Evolutionary conservation across 148 eudicot genomes (phyloP), one percentile per base, ranked within the genome.

Genomic region (Silene conica): DNA sequence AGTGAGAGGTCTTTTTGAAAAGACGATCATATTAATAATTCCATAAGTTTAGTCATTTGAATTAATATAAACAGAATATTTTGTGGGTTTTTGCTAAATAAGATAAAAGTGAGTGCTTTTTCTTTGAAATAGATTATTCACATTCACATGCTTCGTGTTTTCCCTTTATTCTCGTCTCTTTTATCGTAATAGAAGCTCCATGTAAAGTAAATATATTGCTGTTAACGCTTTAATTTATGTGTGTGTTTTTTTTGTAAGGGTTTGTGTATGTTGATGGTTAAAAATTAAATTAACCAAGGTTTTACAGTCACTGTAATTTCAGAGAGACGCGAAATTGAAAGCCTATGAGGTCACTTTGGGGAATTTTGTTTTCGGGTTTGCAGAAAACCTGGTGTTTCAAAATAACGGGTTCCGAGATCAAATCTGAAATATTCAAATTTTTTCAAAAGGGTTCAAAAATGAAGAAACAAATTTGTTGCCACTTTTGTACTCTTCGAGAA

Each of bases 51-150:
- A 38, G 8, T 38, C 43, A 22, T 3, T 38, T 59, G 13, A 45
- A 45, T 43, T 16, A 55, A 56, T 63, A 5, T 66, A 6, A 65
- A 34, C 11, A 31, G 5, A 65, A 14, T 6, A 4, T 38, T 34
- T 65, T 8, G 26, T 38, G 15, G 25, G 13, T 66, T 48, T 25
- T 62, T 46, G 1, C 2, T 41, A 2, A 12, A 3, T 43, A 20
- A 7, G 22, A 8, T 43, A 38, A 71, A 73, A 73, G 67, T 61
- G 67, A 8, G 48, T 64, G 2, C 56, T 25, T 73, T 71, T 72
- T 59, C 66, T 72, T 72, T 7, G 31, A 7, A 58, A 7, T 60
- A n/a, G 16, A 38, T 2, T 31, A 28, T 28, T 31, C 34, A 5
- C 4, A 14, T 62, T 61, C 4, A 9, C 43, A 20, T 61, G 59